phyloP scores from a whole-genome alignment of 345 rosid species.

The Litchi chinensis region DNA sequence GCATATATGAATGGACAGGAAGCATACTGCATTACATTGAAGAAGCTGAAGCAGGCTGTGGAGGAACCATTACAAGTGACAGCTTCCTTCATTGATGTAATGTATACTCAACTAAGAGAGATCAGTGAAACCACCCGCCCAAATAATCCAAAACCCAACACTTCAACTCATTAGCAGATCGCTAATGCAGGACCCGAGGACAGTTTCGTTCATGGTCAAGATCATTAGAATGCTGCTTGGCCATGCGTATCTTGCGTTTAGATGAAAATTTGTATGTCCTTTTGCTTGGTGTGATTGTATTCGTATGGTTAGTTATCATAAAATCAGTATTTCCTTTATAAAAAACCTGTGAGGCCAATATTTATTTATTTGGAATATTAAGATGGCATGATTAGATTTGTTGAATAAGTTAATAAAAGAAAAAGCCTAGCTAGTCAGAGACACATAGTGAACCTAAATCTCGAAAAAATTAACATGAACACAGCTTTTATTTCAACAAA shows the following conservation, averaged over 20 bases:
- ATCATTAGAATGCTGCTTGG: no score
- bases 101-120: slow-evolving; percentile 30
- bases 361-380: no score
- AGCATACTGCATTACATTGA: slow-evolving; percentile 39
- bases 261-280: neutral
- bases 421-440: neutral
- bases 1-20: slow-evolving; percentile 26
- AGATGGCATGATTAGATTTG: neutral
- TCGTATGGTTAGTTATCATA: neutral
- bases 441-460: no score
- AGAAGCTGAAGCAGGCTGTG: slow-evolving; percentile 44
- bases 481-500: no score
- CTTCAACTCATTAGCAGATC: neutral
- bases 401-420: no score
- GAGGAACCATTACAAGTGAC: slow-evolving; percentile 42
- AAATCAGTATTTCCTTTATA: no score
- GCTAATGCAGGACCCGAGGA: neutral
- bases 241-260: neutral
- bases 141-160: neutral
- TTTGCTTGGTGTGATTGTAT: neutral
- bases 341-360: neutral
- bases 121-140: neutral
- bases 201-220: neutral
- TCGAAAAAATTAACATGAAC: no score
- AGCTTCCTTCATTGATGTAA: slow-evolving; percentile 30